Evolutionary conservation across 2,329 filamentous ascomycete genomes (phyloP).

Genomic region (Pseudonectria foliicola): DNA sequence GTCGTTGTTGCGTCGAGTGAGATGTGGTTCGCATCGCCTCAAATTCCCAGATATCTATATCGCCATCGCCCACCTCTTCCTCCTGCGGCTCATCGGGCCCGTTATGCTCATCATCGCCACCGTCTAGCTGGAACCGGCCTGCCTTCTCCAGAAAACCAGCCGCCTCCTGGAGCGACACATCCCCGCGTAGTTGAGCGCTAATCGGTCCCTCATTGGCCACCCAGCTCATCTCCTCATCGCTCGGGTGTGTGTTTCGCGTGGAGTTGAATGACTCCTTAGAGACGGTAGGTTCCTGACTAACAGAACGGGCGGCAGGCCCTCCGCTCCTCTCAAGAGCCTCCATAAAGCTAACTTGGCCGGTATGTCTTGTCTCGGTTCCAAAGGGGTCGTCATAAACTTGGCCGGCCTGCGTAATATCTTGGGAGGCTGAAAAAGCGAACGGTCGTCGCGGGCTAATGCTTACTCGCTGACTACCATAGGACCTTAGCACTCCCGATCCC

Average conservation of each 20-base stretch:
- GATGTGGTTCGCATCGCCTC: slow-evolving; percentile 45
- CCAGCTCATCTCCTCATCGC: slow-evolving; percentile 39
- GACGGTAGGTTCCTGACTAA: slow-evolving; percentile 4
- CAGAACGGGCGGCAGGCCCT: slow-evolving; percentile 8
- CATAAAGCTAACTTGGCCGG: slow-evolving; percentile 27
- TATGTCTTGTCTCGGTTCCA: slow-evolving; percentile 15
- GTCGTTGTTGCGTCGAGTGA: slow-evolving; percentile 20
- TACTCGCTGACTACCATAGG: slow-evolving; percentile 15
- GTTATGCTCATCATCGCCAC: slow-evolving; percentile 10
- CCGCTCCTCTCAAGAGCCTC: slow-evolving; percentile 23
- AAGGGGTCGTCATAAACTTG: slow-evolving; percentile 25
- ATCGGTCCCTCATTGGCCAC: slow-evolving; percentile 31
- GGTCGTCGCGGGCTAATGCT: slow-evolving; percentile 26
- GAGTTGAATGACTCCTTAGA: slow-evolving; percentile 21
- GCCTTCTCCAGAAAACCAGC: slow-evolving; percentile 5
- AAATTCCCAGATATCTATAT: slow-evolving; percentile 50
- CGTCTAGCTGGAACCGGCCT: slow-evolving; percentile 9
- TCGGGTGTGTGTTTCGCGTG: slow-evolving; percentile 22
- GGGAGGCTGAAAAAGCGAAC: slow-evolving; percentile 7
- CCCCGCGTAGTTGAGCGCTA: slow-evolving; percentile 28
- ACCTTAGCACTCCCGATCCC: slow-evolving; percentile 22
- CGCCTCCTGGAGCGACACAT: slow-evolving; percentile 27
- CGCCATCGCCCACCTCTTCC: slow-evolving; percentile 28
- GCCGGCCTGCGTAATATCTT: slow-evolving; percentile 7
- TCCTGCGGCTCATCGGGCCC: slow-evolving; percentile 12